Conservation (phyloP, 768 basidiomycete species). For the Amanita brunnescens region DNA sequence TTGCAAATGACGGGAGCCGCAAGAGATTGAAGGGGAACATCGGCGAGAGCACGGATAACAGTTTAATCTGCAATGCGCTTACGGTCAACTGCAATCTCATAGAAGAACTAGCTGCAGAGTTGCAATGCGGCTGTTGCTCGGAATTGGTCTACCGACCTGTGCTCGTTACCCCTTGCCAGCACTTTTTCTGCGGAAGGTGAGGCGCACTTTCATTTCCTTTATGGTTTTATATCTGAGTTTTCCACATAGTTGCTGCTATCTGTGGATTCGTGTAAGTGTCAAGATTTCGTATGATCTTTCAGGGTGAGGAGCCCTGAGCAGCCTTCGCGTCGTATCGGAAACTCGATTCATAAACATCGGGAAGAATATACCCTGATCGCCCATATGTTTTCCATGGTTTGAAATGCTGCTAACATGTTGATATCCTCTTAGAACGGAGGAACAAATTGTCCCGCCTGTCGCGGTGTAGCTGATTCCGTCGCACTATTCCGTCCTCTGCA, state of each 20-base stretch:
- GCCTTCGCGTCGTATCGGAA: background rate
- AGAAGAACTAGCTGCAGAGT: constrained; percentile 61
- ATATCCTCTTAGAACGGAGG: constrained; percentile 59
- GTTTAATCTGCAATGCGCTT: constrained; percentile 1
- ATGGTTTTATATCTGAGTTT: background rate
- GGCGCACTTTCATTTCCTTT: constrained; percentile 2
- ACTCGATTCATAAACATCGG: background rate
- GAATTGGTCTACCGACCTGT: constrained; percentile 78
- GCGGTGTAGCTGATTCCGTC: constrained; percentile 58
- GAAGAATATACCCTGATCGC: background rate
- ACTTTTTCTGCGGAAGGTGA: constrained; percentile 88
- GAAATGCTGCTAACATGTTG: constrained; percentile 7
- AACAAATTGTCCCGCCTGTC: constrained; percentile 77
- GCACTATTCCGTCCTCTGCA: constrained; percentile 69
- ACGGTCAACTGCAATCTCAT: constrained; percentile 28
- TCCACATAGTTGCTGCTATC: constrained; percentile 55
- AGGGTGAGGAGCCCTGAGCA: background rate
- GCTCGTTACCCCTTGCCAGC: constrained; percentile 76
- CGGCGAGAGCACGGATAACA: background rate
- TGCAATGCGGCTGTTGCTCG: constrained; percentile 82
- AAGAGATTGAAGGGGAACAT: constrained; percentile 52
- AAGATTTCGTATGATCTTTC: constrained; percentile 8
- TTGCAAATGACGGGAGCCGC: constrained; percentile 36
- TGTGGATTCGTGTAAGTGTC: constrained; percentile 76
- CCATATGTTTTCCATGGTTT: background rate